phyloP scores from a whole-genome alignment of 768 basidiomycete species.

The Lanmaoa pseudosensibilis region DNA sequence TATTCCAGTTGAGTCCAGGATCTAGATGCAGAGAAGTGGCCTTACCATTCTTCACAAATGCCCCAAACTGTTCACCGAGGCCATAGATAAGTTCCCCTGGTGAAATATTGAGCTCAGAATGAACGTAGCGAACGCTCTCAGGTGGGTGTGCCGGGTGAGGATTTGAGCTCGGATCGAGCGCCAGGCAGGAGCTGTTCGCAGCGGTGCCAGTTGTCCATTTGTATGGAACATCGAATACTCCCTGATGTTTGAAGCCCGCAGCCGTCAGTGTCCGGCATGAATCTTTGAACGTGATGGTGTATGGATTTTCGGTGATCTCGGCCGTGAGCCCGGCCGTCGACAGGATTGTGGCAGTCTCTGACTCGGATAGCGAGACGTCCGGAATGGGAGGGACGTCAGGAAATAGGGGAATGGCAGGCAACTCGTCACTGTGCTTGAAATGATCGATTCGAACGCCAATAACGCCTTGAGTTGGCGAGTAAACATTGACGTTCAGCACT shows the following conservation, averaged over 20 bases:
- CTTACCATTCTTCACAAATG: constrained; percentile 73
- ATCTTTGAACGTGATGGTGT: constrained; percentile 62
- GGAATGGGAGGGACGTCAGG: constrained; percentile 55
- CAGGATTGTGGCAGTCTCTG: constrained; percentile 32
- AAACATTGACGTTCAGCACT: constrained; percentile 40
- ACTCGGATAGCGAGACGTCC: constrained; percentile 37
- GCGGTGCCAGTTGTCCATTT: constrained; percentile 52
- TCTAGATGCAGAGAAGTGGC: constrained; percentile 22
- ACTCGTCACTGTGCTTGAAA: constrained; percentile 45
- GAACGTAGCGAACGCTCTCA: constrained; percentile 47
- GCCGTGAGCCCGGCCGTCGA: constrained; percentile 50
- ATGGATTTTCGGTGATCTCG: constrained; percentile 58
- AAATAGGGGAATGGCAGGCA: constrained; percentile 57
- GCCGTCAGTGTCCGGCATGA: constrained; percentile 25
- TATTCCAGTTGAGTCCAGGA: constrained; percentile 21
- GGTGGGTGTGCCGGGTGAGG: constrained; percentile 47
- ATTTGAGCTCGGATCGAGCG: constrained; percentile 58
- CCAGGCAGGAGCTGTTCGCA: constrained; percentile 55
- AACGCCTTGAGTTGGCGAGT: constrained; percentile 55
- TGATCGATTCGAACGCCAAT: constrained; percentile 58
- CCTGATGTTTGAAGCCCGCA: constrained; percentile 56
- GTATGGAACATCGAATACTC: constrained; percentile 54
- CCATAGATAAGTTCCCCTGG: constrained; percentile 75
- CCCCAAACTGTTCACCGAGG: constrained; percentile 72
- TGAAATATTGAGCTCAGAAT: constrained; percentile 59